These are phyloP conservation scores for Crithidia fasciculata DNA, from an alignment of 208 protist species.

Conservation along the genomic window DNA sequence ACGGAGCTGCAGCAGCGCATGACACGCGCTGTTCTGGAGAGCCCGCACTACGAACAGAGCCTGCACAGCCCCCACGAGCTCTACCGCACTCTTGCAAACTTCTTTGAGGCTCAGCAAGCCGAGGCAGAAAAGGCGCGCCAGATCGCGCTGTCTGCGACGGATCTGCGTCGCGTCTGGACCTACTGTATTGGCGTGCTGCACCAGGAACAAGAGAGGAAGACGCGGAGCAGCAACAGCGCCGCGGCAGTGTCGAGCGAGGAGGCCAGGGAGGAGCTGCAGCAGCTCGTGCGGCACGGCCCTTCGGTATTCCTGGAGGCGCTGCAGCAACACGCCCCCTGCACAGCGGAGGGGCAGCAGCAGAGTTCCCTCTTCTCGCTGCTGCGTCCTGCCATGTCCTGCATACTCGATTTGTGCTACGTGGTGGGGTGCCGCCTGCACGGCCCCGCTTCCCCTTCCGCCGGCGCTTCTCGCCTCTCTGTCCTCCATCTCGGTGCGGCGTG, in stretches of 20 bases:
- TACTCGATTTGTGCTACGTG: constrained; percentile 61
- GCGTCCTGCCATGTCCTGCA: constrained; percentile 30
- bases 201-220: background rate
- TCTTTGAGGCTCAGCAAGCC: constrained; percentile 42
- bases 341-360: background rate
- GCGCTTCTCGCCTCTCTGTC: constrained; percentile 39
- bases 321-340: constrained; percentile 14
- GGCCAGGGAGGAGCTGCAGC: background rate
- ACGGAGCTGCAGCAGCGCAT: constrained; percentile 59
- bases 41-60: constrained; percentile 28
- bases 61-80: constrained; percentile 26
- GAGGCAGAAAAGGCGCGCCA: constrained; percentile 25
- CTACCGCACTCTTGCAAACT: constrained; percentile 49
- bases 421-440: constrained; percentile 47
- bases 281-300: constrained; percentile 26
- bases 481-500: constrained; percentile 49
- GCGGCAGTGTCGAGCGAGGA: background rate
- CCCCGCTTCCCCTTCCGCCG: background rate
- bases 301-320: constrained; percentile 29
- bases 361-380: constrained; percentile 32
- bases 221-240: background rate
- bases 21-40: constrained; percentile 52
- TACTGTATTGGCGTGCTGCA: constrained; percentile 18
- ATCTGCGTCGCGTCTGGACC: constrained; percentile 34
- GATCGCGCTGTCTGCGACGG: constrained; percentile 21